phyloP scores from a whole-genome alignment of 2,329 filamentous ascomycete species.

The Chrysosporium keratinophilum region DNA sequence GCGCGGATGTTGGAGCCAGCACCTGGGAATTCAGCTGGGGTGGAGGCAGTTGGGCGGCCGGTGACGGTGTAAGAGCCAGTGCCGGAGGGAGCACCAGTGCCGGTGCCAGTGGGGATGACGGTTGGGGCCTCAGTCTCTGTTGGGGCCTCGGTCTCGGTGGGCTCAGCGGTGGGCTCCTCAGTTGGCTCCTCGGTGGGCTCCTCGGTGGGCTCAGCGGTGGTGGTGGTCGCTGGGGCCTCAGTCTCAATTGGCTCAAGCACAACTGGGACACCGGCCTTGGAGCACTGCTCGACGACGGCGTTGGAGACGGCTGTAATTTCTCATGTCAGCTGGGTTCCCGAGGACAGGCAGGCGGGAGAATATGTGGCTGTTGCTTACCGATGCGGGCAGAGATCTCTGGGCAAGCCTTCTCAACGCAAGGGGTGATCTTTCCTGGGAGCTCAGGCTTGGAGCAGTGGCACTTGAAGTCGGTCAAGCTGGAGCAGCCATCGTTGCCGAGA shows the following conservation, averaged over 20 bases:
- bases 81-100: conserved; percentile 14
- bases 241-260: conserved; percentile 25
- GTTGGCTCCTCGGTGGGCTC: conserved; percentile 5
- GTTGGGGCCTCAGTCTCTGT: not conserved
- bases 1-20: conserved; percentile 13
- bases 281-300: conserved; percentile 28
- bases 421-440: conserved; percentile 35
- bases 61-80: conserved; percentile 13
- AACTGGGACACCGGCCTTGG: conserved; percentile 29
- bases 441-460: conserved; percentile 41
- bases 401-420: conserved; percentile 40
- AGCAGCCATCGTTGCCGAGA: conserved; percentile 37
- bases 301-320: conserved; percentile 27
- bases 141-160: conserved; percentile 3
- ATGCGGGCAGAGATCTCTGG: conserved; percentile 5
- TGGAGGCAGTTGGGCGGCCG: conserved; percentile 15
- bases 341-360: too few species aligned
- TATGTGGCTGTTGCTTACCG: conserved; percentile 1
- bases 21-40: conserved; percentile 16
- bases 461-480: conserved; percentile 38
- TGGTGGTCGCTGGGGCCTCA: conserved; percentile 1
- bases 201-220: conserved; percentile 4
- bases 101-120: conserved; percentile 9
- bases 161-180: conserved; percentile 6
- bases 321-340: not conserved